Base-by-base conservation (phyloP, 2,329 filamentous ascomycete genomes). In the Plenodomus lindquistii region DNA sequence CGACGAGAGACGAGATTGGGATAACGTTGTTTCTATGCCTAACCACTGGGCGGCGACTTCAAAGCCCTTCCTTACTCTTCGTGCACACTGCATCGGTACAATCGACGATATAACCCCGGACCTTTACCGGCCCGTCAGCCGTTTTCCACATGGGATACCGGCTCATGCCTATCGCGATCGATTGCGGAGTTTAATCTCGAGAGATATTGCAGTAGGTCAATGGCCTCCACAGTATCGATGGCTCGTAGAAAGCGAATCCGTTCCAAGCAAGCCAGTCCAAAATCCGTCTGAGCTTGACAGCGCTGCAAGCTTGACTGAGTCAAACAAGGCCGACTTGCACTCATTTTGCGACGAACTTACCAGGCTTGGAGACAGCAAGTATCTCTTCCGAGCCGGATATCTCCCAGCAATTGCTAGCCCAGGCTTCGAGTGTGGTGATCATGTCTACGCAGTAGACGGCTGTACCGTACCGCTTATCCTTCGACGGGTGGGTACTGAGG, bases 391-490 rank as follows among this genome's bases (percentile, higher is more conserved):
- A 7, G 50, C 52, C 15, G 50, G 46, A 1, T 44, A 47, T 34
- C 44, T 53, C 11, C 49, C 50, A 2, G 52, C 43, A 2, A 34
- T 50, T 15, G 43, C 46, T 7, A 43, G 36, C 6, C 24, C 43
- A 3, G 31, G 40, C 3, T 53, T 55, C 20, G 21, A 44, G 4
- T 20, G 40, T 15, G 50, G 52, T 35, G 52, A 55, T 18, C 50
- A 29, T 10, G 52, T 55, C 16, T 55, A 50, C 43, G 52, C 52
- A 8, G 11, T 55, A 16, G 49, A 55, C 24, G 52, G 52, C 11
- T 53, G 49, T 10, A 37, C 37, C 6, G 24, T 44, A 9, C 50
- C 46, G 5, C 44, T 55, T 1, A 47, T 55, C 13, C 52, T 55
- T 17, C 38, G 52, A 20, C 7, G 19, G 7, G 20, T 38, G 9